Base-by-base conservation (phyloP, 2,329 filamentous ascomycete genomes). In the Fusarium sp. region DNA sequence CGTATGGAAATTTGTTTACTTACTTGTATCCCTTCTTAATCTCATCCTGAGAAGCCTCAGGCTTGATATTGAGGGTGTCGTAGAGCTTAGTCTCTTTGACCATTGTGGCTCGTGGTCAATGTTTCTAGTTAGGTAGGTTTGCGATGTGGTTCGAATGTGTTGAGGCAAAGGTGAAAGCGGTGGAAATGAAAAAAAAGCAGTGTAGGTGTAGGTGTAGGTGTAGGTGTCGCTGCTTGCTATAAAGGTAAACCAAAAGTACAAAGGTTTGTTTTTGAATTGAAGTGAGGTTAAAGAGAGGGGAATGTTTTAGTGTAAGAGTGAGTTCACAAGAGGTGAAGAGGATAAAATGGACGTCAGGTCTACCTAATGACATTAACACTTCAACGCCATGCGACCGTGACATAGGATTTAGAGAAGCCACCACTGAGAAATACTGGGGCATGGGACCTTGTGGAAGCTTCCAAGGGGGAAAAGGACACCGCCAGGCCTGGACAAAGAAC, bases 1-100 rank as follows among this genome's bases (percentile, higher is more conserved):
- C 24, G 42, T 54, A 27, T 76, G 25, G 25, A 46, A 47, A 34
- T 40, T 10, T 49, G 27, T 56, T 34, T 40, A 78, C 88, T 81
- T 90, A 93, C 91, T 92, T 89, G 81, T 97, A 97, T 63, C 90
- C 96, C 81, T 98, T 99, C 81, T 98, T 98, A 80, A 99, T 97
- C 72, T 98, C 95, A 78, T 98, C 95, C 82, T 97, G 93, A 25
- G 90, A 87, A 25, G 95, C 94, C 66, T 90, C 88, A 40, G 95
- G 89, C 80, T 93, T 91, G 82, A 98, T 85, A 79, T 87, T 86
- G 76, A 99, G 87, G 70, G 89, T 87, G 81, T 98, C 94, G 86
- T 99, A 99, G 70, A 98, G 91, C 83, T 97, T 97, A 56, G 92
- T 96, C 85, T 98, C 95, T 77, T 93, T 92, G 75, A 97, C 94